Conservation (phyloP, 805 yeast genomes). For the Lipomyces yamanashiensis region DNA sequence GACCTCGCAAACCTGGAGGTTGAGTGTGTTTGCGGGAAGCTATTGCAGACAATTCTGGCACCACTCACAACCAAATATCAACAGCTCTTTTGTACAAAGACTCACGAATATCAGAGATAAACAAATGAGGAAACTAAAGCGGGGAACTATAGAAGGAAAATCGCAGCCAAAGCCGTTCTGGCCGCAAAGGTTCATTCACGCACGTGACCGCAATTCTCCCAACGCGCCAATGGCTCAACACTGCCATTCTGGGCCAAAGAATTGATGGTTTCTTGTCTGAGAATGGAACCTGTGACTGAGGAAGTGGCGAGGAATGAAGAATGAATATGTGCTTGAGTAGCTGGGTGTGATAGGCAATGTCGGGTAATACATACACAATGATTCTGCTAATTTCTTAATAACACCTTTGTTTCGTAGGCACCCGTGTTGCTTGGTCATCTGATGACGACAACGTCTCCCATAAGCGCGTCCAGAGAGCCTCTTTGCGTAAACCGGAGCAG, state of each 20-base stretch:
- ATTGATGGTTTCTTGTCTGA: background rate
- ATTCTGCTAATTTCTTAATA: background rate
- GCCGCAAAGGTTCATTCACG: background rate
- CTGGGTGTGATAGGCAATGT: no score
- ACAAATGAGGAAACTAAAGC: background rate
- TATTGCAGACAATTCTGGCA: no score
- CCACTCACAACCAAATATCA: background rate
- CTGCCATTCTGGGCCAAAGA: background rate
- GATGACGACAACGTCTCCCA: slow-evolving; percentile 6
- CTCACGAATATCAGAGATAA: background rate
- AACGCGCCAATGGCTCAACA: background rate
- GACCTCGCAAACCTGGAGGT: no score
- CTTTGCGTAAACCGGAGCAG: no score
- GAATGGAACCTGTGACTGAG: background rate
- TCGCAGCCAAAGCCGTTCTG: background rate
- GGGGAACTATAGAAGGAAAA: background rate
- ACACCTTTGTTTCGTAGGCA: background rate
- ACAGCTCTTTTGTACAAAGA: background rate
- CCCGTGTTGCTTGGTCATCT: slow-evolving; percentile 8
- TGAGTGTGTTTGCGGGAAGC: no score
- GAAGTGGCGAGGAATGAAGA: no score
- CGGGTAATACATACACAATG: no score
- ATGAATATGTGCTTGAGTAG: no score
- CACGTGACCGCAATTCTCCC: background rate
- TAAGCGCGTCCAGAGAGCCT: background rate